Percentiles rank a stretch among this genome's conserved stretches.
Conservation (phyloP, 192 early-diverging fungal genomes). For the Entophlyctis luteolus region DNA sequence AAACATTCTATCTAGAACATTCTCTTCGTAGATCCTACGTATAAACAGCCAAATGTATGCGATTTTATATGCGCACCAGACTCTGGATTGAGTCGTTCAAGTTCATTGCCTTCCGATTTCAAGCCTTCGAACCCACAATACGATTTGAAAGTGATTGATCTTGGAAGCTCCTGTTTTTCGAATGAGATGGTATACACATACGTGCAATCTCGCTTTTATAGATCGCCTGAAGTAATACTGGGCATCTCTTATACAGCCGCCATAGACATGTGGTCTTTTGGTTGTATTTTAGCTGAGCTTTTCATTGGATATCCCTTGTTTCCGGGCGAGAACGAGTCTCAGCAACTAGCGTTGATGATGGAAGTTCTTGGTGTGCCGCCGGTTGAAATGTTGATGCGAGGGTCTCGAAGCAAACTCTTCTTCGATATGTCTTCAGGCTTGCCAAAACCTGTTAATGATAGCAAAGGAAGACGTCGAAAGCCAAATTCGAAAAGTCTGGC, state of each 20-base stretch:
- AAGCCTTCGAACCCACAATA: slow-evolving; percentile 29
- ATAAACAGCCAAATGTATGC: slow-evolving; percentile 26
- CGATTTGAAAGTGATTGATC: slow-evolving; percentile 96
- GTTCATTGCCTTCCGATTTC: slow-evolving; percentile 41
- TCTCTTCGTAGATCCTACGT: slow-evolving; percentile 65
- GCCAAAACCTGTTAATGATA: slow-evolving; percentile 69
- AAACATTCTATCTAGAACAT: slow-evolving; percentile 61
- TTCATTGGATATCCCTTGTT: slow-evolving; percentile 83
- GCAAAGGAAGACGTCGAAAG: slow-evolving; percentile 83
- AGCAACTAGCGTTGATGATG: slow-evolving; percentile 93
- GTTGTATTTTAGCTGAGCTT: slow-evolving; percentile 91
- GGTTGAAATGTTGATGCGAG: slow-evolving; percentile 67
- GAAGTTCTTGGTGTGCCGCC: slow-evolving; percentile 84
- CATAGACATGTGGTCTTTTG: slow-evolving; percentile 97
- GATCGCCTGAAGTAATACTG: slow-evolving; percentile 94
- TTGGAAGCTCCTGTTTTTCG: slow-evolving; percentile 91
- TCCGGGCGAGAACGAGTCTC: slow-evolving; percentile 95
- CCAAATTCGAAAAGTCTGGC: slow-evolving; percentile 74
- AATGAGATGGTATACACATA: slow-evolving; percentile 95
- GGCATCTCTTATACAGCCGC: slow-evolving; percentile 80
- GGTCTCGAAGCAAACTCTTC: slow-evolving; percentile 77
- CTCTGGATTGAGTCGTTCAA: slow-evolving; percentile 1
- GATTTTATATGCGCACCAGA: slow-evolving; percentile 25
- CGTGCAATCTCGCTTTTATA: slow-evolving; percentile 95
- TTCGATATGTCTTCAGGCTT: slow-evolving; percentile 51